Conservation (phyloP, 805 yeast genomes). For the Zygotorulaspora sp. region DNA sequence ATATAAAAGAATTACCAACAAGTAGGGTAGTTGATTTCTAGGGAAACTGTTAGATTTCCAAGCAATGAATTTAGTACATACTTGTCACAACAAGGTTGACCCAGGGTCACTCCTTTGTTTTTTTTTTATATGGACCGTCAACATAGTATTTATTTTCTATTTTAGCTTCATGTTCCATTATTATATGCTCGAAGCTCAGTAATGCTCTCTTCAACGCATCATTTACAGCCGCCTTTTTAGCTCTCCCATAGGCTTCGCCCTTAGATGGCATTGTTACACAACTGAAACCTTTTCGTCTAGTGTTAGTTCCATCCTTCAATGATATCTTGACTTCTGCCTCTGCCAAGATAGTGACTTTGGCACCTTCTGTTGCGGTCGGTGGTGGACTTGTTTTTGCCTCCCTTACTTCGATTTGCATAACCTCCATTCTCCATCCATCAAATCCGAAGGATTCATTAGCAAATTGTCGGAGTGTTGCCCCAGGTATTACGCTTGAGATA, state of each 20-base stretch:
- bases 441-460: conserved; percentile 54
- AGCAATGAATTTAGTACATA: too few relatives aligned
- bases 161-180: conserved; percentile 35
- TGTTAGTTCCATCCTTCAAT: conserved; percentile 75
- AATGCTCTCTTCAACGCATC: conserved; percentile 78
- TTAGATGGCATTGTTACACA: conserved; percentile 54
- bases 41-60: not conserved
- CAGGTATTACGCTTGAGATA: conserved; percentile 33
- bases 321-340: conserved; percentile 57
- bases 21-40: conserved; percentile 56
- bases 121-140: conserved; percentile 31
- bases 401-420: conserved; percentile 29
- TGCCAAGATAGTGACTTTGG: conserved; percentile 29
- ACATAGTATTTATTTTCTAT: conserved; percentile 35
- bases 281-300: conserved; percentile 76
- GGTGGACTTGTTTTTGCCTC: conserved; percentile 8
- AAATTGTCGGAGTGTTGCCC: conserved; percentile 35
- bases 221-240: conserved; percentile 80
- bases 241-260: conserved; percentile 72
- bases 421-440: conserved; percentile 52
- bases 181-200: conserved; percentile 70
- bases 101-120: conserved; percentile 7
- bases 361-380: too few relatives aligned
- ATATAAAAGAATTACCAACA: conserved; percentile 57
- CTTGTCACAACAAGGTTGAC: too few relatives aligned